Evolutionary conservation across 305 asterid species (phyloP).

Genomic region (Ilex paraguariensis): DNA sequence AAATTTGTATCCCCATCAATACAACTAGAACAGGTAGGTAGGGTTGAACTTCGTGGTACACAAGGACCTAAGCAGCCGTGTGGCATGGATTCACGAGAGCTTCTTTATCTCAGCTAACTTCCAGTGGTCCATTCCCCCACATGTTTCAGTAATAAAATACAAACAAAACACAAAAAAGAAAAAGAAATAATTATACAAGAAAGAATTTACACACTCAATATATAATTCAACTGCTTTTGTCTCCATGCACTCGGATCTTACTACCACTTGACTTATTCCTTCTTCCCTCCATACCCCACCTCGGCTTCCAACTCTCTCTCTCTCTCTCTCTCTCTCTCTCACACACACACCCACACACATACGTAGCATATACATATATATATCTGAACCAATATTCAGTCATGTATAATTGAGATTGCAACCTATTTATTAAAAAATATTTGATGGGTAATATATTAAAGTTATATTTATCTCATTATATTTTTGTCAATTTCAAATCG

Average conservation of each 20-base stretch:
- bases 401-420: no score
- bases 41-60: no score
- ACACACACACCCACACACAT: not conserved
- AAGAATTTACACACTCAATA: conserved; percentile 15
- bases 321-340: conserved; percentile 1
- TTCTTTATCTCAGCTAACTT: conserved; percentile 12
- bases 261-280: conserved; percentile 51
- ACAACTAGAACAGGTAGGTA: no score
- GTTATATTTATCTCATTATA: no score
- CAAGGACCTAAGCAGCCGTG: no score
- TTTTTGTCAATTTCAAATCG: no score
- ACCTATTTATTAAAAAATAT: no score
- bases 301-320: conserved; percentile 14
- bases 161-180: conserved; percentile 3
- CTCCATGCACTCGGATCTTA: conserved; percentile 58
- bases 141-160: not conserved
- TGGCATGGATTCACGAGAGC: no score
- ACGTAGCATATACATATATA: not conserved
- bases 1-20: no score
- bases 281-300: conserved; percentile 32
- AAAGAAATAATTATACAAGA: conserved; percentile 17
- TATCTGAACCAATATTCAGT: no score
- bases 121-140: conserved; percentile 19
- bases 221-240: conserved; percentile 57
- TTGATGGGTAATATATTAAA: no score